phyloP scores from a whole-genome alignment of 352 stramenopile genomes.

The Phytophthora europaea region DNA sequence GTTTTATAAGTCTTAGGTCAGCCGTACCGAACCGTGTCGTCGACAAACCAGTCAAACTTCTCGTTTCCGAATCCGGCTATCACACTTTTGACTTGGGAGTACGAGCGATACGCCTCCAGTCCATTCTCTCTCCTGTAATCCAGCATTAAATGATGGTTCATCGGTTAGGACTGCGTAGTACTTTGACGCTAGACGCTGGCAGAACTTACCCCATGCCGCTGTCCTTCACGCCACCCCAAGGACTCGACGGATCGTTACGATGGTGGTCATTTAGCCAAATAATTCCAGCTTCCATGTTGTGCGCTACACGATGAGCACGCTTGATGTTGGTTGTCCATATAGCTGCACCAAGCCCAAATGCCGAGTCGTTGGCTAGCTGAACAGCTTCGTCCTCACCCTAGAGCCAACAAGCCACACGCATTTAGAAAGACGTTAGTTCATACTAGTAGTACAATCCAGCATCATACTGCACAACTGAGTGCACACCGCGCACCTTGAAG shows the following conservation, averaged over 20 bases:
- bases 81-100: conserved; percentile 85
- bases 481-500: conserved; percentile 39
- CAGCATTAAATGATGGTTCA: not conserved
- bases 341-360: conserved; percentile 85
- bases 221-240: conserved; percentile 80
- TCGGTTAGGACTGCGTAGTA: not conserved
- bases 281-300: conserved; percentile 89
- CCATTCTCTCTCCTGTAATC: conserved; percentile 85
- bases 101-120: conserved; percentile 69
- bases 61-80: conserved; percentile 69
- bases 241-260: conserved; percentile 63
- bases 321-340: conserved; percentile 89
- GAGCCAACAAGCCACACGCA: conserved; percentile 20
- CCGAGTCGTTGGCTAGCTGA: conserved; percentile 78
- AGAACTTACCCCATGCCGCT: conserved; percentile 64
- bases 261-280: conserved; percentile 93
- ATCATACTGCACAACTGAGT: not conserved
- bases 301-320: conserved; percentile 83
- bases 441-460: not conserved
- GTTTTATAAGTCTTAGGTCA: conserved; percentile 20
- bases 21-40: conserved; percentile 66
- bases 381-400: conserved; percentile 81
- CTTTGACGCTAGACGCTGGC: not conserved
- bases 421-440: not conserved
- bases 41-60: conserved; percentile 84